Conservation (phyloP, 441 rosid genomes). For the Syzygium malaccense region DNA sequence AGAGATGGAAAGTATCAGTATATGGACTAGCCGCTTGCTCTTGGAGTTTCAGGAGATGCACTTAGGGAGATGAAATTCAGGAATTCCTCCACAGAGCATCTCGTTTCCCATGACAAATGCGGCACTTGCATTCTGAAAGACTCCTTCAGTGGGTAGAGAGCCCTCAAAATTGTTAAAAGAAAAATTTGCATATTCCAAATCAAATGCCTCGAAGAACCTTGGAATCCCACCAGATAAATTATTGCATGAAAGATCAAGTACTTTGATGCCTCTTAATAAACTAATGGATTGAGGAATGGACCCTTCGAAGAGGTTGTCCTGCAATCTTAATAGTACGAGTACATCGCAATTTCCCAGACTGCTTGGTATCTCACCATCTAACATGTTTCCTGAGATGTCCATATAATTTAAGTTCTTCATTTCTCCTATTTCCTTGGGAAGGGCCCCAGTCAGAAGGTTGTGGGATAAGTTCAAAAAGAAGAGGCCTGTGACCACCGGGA, state of each 20-base stretch:
- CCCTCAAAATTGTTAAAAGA: conserved; percentile 23
- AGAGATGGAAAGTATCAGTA: no score
- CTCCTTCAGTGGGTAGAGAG: conserved; percentile 11
- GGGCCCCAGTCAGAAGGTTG: neutral
- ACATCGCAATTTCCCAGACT: neutral
- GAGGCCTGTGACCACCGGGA: neutral
- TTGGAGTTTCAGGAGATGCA: conserved; percentile 1
- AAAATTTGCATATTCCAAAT: neutral
- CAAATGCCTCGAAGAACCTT: neutral
- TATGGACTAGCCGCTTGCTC: no score
- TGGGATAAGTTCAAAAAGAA: neutral
- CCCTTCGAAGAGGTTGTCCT: neutral
- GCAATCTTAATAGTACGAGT: neutral
- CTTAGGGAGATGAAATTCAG: conserved; percentile 2
- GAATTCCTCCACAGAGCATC: conserved; percentile 21
- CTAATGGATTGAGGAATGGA: neutral
- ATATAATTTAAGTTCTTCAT: neutral
- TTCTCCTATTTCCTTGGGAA: neutral
- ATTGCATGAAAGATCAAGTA: neutral
- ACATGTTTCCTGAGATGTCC: neutral
- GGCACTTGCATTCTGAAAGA: conserved; percentile 19
- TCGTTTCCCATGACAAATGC: conserved; percentile 10
- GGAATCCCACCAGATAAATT: neutral
- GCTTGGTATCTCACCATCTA: neutral
- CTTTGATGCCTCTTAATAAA: neutral